Conservation (phyloP, 225 moss, liverwort and hornwort species). For the Antitrichia curtipendula region DNA sequence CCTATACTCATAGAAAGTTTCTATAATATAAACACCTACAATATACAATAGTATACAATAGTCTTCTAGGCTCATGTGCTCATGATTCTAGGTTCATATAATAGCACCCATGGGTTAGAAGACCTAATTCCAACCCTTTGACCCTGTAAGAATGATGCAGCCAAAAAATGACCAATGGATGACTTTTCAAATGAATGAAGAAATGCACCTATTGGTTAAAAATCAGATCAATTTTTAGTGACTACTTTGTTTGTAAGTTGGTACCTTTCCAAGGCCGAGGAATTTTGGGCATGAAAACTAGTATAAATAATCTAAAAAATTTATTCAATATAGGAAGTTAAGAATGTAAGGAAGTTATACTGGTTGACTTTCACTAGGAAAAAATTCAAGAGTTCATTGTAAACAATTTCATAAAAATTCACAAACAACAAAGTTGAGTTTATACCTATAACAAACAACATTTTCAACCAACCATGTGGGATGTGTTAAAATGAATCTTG, state of each 20-base stretch:
- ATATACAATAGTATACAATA: too few species aligned
- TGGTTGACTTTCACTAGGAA: background rate
- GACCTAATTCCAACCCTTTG: background rate
- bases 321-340: fast-evolving
- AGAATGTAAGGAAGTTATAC: too few species aligned
- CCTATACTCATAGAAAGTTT: too few species aligned
- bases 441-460: too few species aligned
- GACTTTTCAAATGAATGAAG: background rate
- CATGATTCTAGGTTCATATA: too few species aligned
- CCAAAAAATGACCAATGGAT: background rate
- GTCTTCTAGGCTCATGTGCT: too few species aligned
- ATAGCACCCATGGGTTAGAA: too few species aligned
- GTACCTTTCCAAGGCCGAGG: fast-evolving
- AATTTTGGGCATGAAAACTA: background rate
- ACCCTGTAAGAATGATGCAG: fast-evolving
- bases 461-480: background rate
- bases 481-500: background rate
- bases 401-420: background rate
- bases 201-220: background rate
- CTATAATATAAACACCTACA: too few species aligned
- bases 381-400: background rate
- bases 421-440: background rate
- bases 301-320: background rate
- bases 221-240: background rate
- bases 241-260: background rate